Conservation (phyloP, 306 rosid species). For the Begonia loranthoides region DNA sequence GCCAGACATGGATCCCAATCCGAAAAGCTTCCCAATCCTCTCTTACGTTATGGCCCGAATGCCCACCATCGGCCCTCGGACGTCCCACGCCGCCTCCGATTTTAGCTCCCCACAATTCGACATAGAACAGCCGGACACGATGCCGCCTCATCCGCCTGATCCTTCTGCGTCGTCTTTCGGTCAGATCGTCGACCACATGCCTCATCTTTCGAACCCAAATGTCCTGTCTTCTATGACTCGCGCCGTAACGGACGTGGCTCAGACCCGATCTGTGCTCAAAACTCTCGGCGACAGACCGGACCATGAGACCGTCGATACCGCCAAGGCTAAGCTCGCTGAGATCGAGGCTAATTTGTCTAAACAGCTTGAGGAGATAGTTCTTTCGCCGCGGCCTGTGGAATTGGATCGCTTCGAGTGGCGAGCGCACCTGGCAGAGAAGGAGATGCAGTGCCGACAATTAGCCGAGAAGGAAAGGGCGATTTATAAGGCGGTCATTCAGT, state of each 20-base stretch:
- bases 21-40: constrained; percentile 49
- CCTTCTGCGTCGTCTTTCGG: too few relatives aligned
- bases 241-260: constrained; percentile 57
- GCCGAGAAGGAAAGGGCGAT: constrained; percentile 42
- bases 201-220: not conserved
- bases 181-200: too few relatives aligned
- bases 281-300: constrained; percentile 64
- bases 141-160: too few relatives aligned
- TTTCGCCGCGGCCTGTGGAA: too few relatives aligned
- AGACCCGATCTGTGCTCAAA: constrained; percentile 49
- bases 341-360: constrained; percentile 23
- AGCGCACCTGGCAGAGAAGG: constrained; percentile 25
- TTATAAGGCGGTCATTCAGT: constrained; percentile 35
- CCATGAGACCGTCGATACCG: constrained; percentile 51
- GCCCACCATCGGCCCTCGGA: not conserved
- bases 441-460: constrained; percentile 21
- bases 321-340: constrained; percentile 29
- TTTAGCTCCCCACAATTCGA: too few relatives aligned
- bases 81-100: constrained; percentile 12
- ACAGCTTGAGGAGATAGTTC: constrained; percentile 30
- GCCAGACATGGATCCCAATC: constrained; percentile 47
- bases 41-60: constrained; percentile 28
- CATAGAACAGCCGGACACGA: too few relatives aligned
- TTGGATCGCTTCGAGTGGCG: constrained; percentile 9
- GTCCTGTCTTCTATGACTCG: constrained; percentile 52